Percentiles rank a stretch among this genome's conserved stretches.
These are phyloP conservation scores for Tolypocladium amazonense DNA, from an alignment of 2,329 filamentous ascomycete genomes.

Conservation along the genomic window DNA sequence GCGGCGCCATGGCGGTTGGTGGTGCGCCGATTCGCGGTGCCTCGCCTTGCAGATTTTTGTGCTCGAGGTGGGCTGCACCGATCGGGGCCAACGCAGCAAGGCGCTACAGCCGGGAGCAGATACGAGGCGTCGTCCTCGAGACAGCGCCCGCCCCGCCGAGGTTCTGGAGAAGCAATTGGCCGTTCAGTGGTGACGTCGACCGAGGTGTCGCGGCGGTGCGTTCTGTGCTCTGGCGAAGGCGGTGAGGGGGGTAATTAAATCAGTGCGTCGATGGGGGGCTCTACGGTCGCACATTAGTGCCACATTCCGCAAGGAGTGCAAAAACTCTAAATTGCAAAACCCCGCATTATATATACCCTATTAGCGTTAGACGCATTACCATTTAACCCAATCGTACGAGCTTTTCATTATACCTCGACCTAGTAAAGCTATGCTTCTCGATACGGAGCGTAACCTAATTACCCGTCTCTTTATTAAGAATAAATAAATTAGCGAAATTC, in stretches of 20 bases:
- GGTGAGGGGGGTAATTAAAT: neutral
- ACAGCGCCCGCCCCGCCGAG: neutral
- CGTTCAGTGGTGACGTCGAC: neutral
- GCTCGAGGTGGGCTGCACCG: neutral
- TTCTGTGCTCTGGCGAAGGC: neutral
- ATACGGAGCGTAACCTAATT: too few relatives aligned
- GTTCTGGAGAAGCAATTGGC: neutral
- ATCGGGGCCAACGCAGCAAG: neutral
- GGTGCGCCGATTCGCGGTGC: neutral
- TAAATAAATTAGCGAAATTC: too few relatives aligned
- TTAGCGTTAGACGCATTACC: too few relatives aligned
- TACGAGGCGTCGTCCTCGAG: neutral
- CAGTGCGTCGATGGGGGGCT: neutral
- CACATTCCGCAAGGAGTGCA: too few relatives aligned
- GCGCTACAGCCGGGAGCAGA: neutral
- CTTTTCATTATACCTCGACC: too few relatives aligned
- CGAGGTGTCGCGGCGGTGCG: neutral
- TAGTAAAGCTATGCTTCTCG: too few relatives aligned
- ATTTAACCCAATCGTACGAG: too few relatives aligned
- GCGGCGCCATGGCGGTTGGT: slow-evolving; percentile 5
- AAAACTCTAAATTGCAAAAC: too few relatives aligned
- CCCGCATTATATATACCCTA: too few relatives aligned
- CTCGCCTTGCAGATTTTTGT: neutral
- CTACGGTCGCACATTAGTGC: too few relatives aligned
- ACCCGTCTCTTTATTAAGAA: too few relatives aligned